Evolutionary conservation across 306 rosid species (phyloP).

Genomic region (Bauhinia variegata): DNA sequence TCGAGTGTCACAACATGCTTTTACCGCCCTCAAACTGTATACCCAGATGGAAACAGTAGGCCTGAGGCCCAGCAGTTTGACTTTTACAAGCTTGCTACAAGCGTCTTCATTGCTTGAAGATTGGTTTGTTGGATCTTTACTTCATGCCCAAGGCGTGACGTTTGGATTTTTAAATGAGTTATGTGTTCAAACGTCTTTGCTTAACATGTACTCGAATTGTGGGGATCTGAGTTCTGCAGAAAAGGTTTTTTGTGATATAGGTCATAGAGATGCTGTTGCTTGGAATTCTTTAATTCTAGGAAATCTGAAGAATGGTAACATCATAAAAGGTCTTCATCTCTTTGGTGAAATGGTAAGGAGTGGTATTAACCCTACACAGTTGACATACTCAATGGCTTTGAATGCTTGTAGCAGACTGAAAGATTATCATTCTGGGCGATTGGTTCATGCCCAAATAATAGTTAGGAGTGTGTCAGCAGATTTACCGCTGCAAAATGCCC

Average conservation of each 20-base stretch:
- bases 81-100: conserved; percentile 72
- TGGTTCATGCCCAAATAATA: conserved; percentile 62
- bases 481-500: conserved; percentile 67
- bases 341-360: conserved; percentile 53
- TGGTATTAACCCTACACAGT: conserved; percentile 60
- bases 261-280: conserved; percentile 63
- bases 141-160: conserved; percentile 71
- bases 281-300: conserved; percentile 84
- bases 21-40: conserved; percentile 47
- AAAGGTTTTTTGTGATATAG: conserved; percentile 54
- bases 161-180: conserved; percentile 63
- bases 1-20: conserved; percentile 47
- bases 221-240: conserved; percentile 63
- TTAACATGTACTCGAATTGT: conserved; percentile 73
- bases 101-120: conserved; percentile 60
- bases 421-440: conserved; percentile 51
- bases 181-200: conserved; percentile 69
- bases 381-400: conserved; percentile 71
- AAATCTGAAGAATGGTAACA: conserved; percentile 53
- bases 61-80: conserved; percentile 62
- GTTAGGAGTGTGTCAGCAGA: conserved; percentile 53
- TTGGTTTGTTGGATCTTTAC: conserved; percentile 54
- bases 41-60: conserved; percentile 45
- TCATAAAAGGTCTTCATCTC: conserved; percentile 45
- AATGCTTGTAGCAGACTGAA: conserved; percentile 60